Conservation (phyloP, 495 filamentous ascomycete species). For the Penicillium lividum region DNA sequence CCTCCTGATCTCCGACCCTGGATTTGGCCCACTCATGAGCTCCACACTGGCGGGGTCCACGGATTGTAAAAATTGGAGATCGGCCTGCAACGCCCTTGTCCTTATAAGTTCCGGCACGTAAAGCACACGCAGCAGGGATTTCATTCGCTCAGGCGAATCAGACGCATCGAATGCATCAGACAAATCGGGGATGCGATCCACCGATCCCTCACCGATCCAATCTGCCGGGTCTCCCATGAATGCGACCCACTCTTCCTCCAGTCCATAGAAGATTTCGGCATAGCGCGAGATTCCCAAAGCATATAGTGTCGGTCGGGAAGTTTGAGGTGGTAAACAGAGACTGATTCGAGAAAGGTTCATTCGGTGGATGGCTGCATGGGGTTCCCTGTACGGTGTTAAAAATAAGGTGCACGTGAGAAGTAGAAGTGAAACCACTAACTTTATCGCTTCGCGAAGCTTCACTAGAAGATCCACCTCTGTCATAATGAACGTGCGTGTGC, state of each 20-base stretch:
- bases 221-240: slow-evolving; percentile 19
- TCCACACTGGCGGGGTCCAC: background rate
- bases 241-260: slow-evolving; percentile 17
- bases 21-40: background rate
- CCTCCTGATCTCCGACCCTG: background rate
- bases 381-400: slow-evolving; percentile 8
- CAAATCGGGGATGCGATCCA: background rate
- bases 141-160: slow-evolving; percentile 6
- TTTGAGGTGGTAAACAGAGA: slow-evolving; percentile 15
- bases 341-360: slow-evolving; percentile 17
- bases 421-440: slow-evolving; percentile 5
- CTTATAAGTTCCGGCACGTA: slow-evolving; percentile 19
- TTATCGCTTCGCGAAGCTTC: slow-evolving; percentile 12
- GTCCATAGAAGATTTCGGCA: slow-evolving; percentile 16
- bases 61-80: slow-evolving; percentile 13
- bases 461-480: slow-evolving; percentile 13
- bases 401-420: background rate
- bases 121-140: slow-evolving; percentile 11
- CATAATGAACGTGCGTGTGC: slow-evolving; percentile 1
- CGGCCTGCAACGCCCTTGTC: slow-evolving; percentile 13
- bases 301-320: slow-evolving; percentile 7
- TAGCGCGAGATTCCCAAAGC: slow-evolving; percentile 16
- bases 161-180: too few relatives aligned
- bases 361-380: slow-evolving; percentile 19
- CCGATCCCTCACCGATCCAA: slow-evolving; percentile 14